phyloP scores from a whole-genome alignment of 2,329 filamentous ascomycete species.

The Sarocladium brachiariae region DNA sequence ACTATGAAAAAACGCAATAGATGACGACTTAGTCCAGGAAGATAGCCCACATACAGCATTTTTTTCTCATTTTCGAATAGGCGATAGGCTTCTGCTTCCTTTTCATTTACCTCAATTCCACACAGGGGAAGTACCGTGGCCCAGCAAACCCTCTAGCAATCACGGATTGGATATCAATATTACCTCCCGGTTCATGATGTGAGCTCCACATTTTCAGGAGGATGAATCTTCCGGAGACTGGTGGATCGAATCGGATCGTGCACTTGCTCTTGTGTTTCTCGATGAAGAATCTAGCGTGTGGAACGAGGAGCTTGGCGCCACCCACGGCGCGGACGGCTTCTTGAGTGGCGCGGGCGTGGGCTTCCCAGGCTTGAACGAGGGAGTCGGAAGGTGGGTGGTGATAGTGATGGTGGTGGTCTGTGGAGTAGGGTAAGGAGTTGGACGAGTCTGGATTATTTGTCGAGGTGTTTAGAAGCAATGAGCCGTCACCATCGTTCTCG shows the following conservation, averaged over 20 bases:
- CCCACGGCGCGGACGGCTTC: constrained; percentile 51
- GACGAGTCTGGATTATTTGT: no score
- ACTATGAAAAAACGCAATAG: no score
- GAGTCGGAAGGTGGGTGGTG: constrained; percentile 16
- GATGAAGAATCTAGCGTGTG: constrained; percentile 78
- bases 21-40: no score
- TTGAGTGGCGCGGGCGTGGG: constrained; percentile 46
- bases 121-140: constrained; percentile 72
- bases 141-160: constrained; percentile 79
- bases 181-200: constrained; percentile 53
- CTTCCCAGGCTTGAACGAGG: constrained; percentile 33
- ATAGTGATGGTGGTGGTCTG: no score
- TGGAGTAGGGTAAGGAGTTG: no score
- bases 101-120: constrained; percentile 47
- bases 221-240: constrained; percentile 75
- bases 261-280: constrained; percentile 77
- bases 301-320: constrained; percentile 56
- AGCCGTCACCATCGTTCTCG: constrained; percentile 25
- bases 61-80: no score
- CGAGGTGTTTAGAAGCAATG: constrained; percentile 18
- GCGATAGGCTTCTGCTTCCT: no score
- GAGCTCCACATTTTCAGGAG: constrained; percentile 88
- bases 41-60: no score
- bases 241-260: constrained; percentile 77
- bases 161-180: constrained; percentile 87